Percentiles rank a stretch among this genome's conserved stretches.
phyloP scores from a whole-genome alignment of 116 monocot genomes.

The Trichopus zeylanicus region DNA sequence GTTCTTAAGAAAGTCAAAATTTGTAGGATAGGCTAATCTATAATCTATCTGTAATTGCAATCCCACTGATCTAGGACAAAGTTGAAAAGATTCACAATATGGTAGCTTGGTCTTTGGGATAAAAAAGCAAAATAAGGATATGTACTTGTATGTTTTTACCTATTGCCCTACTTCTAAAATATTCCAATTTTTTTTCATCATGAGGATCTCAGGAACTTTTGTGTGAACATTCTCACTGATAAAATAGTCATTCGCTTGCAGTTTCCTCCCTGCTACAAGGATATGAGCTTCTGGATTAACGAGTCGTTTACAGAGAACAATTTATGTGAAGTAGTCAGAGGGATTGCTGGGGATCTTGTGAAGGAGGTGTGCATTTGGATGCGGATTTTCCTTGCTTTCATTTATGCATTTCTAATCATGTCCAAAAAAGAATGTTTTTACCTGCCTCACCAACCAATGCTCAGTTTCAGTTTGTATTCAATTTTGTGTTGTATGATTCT shows the following conservation, averaged over 20 bases:
- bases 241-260: conserved; percentile 23
- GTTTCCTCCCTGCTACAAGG: conserved; percentile 98
- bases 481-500: no score
- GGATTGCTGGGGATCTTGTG: conserved; percentile 92
- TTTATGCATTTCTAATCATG: no score
- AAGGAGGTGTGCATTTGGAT: conserved; percentile 65
- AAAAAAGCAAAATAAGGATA: no score
- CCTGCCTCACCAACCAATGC: no score
- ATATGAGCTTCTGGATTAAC: conserved; percentile 97
- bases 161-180: background rate
- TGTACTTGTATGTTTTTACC: no score
- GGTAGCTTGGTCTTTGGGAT: background rate
- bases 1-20: no score
- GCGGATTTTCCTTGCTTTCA: background rate
- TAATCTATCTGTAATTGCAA: no score
- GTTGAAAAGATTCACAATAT: background rate
- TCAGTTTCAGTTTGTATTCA: no score
- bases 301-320: conserved; percentile 97
- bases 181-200: background rate
- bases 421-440: no score
- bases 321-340: conserved; percentile 96
- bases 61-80: background rate
- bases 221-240: background rate
- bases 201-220: background rate
- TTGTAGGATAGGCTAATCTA: background rate